Base-by-base conservation (phyloP, 2,329 filamentous ascomycete species). In the Aphanocladium album region DNA sequence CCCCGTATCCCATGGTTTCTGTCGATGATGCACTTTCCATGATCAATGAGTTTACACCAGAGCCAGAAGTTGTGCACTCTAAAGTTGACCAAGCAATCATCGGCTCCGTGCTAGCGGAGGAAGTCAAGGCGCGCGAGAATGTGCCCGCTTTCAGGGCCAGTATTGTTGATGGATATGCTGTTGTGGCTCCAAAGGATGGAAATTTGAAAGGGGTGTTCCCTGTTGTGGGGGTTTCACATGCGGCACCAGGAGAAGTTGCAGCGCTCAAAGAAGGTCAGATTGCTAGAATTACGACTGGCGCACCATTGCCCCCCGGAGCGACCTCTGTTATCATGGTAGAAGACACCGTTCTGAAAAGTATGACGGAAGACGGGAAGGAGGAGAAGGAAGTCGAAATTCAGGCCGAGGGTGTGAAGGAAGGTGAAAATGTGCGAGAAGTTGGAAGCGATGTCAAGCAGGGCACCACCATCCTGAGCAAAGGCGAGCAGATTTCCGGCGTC, bases 121-220 rank as follows among this genome's bases (percentile, higher is more conserved):
- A 96, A 66, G 88, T 99, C 25, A 83, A 80, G 43, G 91, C 95
- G 0, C 76, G 77, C 4, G 93, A 97, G 71, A 85, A 89, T 8
- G 95, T 99, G 0, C 95, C 95, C 0, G 95, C 93, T 0, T 99
- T 96, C 75, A 82, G 92, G 62, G 95, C 95, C 19, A 98, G 93
- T 70, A 98, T 97, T 45, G 95, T 99, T 0, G 95, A 99, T 72
- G 95, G 95, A 1, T 99, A 99, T 70, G 95, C 95, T 2, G 84
- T 96, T 0, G 86, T 93, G 41, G 88, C 85, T 6, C 81, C 83
- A 57, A 76, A 77, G 33, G 79, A 85, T 45, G 85, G 82, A 0
- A 85, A 82, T 53, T 83, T 90, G 53, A 90, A 89, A 67, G 93
- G 93, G 0, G 76, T 88, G 1, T 98, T 95, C 69, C 92, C 93